These are phyloP conservation scores for Guillardia theta DNA, from an alignment of 78 protist genomes.

Conservation along the genomic window DNA sequence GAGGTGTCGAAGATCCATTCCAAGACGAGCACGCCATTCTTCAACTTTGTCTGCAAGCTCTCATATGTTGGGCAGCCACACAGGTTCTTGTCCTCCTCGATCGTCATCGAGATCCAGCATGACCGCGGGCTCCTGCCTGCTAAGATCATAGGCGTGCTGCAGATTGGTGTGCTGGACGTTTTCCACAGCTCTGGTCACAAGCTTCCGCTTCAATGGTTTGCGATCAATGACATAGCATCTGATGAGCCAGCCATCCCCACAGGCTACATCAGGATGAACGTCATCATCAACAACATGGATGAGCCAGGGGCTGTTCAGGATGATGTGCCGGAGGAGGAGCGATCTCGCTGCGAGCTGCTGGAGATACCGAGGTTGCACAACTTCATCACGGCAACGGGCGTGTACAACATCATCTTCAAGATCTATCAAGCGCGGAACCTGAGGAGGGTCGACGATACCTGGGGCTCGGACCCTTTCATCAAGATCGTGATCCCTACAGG, in stretches of 20 bases:
- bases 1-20: neutral
- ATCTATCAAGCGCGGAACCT: neutral
- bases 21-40: neutral
- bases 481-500: neutral
- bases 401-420: neutral
- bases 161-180: neutral
- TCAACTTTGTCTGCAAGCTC: neutral
- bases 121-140: neutral
- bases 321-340: neutral
- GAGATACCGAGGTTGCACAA: neutral
- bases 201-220: neutral
- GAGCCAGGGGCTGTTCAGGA: neutral
- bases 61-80: neutral
- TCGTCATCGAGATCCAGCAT: neutral
- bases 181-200: neutral
- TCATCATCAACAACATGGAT: constrained; percentile 20
- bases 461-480: neutral
- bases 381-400: neutral
- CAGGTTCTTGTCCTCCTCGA: neutral
- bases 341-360: neutral
- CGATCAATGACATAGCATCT: neutral
- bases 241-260: neutral
- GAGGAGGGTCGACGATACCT: neutral
- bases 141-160: neutral
- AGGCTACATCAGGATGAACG: neutral